A percentile compares a stretch with the other conserved stretches of the same genome.
phyloP scores from a whole-genome alignment of 768 basidiomycete genomes.

The Russula emetica region DNA sequence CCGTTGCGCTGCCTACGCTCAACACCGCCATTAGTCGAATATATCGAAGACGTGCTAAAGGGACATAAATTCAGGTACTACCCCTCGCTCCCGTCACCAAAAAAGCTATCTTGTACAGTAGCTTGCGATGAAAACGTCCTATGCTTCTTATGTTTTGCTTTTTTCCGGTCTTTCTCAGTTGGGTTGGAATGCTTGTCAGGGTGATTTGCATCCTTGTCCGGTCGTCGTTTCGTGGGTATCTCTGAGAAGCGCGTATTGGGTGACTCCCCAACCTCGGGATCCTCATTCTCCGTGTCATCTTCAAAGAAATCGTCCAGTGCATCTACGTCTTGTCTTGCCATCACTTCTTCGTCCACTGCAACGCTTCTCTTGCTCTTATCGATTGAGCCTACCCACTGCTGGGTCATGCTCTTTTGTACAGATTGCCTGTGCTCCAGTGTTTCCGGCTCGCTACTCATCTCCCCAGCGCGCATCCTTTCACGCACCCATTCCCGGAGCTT shows the following conservation, averaged over 20 bases:
- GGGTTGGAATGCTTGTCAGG: not conserved
- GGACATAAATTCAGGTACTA: not conserved
- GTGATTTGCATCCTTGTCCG: not conserved
- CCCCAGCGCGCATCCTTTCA: slow-evolving; percentile 55
- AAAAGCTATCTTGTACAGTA: slow-evolving; percentile 6
- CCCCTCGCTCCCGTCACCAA: slow-evolving; percentile 13
- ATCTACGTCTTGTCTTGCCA: slow-evolving; percentile 16
- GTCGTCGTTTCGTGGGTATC: not conserved
- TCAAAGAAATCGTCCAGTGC: slow-evolving; percentile 35
- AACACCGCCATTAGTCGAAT: not conserved
- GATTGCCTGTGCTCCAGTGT: slow-evolving; percentile 21
- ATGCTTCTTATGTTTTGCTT: slow-evolving; percentile 2
- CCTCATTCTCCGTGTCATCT: slow-evolving; percentile 26
- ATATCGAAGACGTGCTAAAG: not conserved
- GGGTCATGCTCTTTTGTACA: not conserved
- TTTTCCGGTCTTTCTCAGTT: not conserved
- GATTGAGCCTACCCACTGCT: not conserved
- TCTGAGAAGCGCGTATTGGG: not conserved
- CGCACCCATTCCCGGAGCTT: slow-evolving; percentile 58
- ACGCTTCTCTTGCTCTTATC: not conserved
- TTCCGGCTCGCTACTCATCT: slow-evolving; percentile 60
- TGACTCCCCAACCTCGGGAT: not conserved
- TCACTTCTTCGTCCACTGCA: not conserved
- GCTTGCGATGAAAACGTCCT: not conserved
- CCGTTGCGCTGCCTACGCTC: not conserved